Base-by-base conservation (phyloP, 2,329 filamentous ascomycete genomes). In the Apiospora malaysiana region DNA sequence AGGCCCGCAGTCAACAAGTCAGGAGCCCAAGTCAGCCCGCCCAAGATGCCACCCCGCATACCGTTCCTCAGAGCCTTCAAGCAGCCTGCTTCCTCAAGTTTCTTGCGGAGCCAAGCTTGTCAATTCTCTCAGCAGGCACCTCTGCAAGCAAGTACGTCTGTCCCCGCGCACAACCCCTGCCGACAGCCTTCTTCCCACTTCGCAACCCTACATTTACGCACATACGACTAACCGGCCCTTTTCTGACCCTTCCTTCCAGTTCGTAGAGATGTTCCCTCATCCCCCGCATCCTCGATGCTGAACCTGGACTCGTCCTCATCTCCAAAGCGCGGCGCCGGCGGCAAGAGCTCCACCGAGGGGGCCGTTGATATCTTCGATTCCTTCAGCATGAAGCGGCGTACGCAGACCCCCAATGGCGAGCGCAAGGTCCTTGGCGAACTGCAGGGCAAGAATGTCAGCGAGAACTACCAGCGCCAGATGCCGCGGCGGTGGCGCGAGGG, bases 401-500 rank as follows among this genome's bases (percentile, higher is more conserved):
- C 77, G 9, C 27, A 47, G 47, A 32, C 59, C 51, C 72, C 67
- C 40, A 45, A 25, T 43, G 63, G 42, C 71, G 68, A 70, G 69
- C 72, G 73, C 66, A 76, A 75, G 75, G 77, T 83, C 70, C 79
- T 83, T 70, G 80, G 84, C 69, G 78, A 80, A 70, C 74, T 84
- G 70, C 78, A 78, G 74, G 79, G 81, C 74, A 78, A 80, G 74
- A 82, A 83, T 77, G 75, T 81, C 66, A 82, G 82, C 69, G 82
- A 83, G 63, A 88, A 90, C 73, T 89, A 90, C 80, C 82, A 90
- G 76, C 85, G 82, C 73, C 90, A 93, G 81, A 87, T 91, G 81
- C 87, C 89, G 46, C 91, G 95, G 66, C 86, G 87, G 51, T 98
- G 93, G 92, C 85, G 86, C 76, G 77, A 84, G 0, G 96, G 96